Conservation (phyloP, 768 basidiomycete species). For the Arthromyces matolae region DNA sequence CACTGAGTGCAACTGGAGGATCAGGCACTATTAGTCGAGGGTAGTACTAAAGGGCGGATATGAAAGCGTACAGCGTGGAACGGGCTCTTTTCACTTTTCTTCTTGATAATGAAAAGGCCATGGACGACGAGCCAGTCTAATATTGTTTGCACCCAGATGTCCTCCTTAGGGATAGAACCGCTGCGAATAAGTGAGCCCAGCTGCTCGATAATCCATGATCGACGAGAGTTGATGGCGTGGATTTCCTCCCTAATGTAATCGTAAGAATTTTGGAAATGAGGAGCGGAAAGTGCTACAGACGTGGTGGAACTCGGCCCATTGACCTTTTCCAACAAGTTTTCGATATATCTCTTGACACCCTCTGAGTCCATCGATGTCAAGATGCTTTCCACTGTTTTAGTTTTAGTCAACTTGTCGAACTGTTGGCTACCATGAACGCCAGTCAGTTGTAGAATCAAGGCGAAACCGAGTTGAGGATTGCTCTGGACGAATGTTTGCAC, state of each 20-base stretch:
- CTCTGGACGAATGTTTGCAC: constrained; percentile 72
- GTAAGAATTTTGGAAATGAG: constrained; percentile 8
- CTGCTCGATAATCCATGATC: constrained; percentile 87
- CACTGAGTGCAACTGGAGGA: constrained; percentile 50
- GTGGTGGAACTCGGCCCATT: constrained; percentile 41
- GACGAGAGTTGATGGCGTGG: constrained; percentile 48
- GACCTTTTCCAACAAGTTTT: constrained; percentile 62
- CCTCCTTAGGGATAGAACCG: constrained; percentile 72
- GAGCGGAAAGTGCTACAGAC: constrained; percentile 30
- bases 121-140: constrained; percentile 82
- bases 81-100: constrained; percentile 64
- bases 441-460: constrained; percentile 80
- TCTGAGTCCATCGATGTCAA: constrained; percentile 66
- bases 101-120: constrained; percentile 75
- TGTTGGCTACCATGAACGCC: constrained; percentile 79
- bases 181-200: constrained; percentile 75
- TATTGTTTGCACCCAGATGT: constrained; percentile 69
- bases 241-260: constrained; percentile 39
- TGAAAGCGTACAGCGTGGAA: constrained; percentile 50
- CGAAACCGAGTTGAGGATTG: constrained; percentile 78
- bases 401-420: constrained; percentile 90
- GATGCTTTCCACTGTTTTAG: constrained; percentile 87
- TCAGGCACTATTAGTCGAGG: constrained; percentile 1
- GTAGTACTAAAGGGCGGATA: background rate
- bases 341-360: constrained; percentile 76